phyloP scores from a whole-genome alignment of 805 yeast species.

The Limtongia smithiae region DNA sequence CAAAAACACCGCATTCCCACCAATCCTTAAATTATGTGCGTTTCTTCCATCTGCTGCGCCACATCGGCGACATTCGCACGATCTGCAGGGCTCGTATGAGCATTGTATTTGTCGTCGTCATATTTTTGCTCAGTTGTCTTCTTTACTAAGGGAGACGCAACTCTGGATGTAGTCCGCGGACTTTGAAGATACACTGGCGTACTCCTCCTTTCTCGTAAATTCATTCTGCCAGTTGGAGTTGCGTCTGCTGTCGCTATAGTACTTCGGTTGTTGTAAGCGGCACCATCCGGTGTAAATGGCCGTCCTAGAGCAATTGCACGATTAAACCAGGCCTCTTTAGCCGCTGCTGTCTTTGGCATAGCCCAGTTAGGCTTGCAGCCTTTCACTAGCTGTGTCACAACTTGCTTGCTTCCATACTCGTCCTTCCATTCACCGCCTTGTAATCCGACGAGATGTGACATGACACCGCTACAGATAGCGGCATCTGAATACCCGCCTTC shows the following conservation, averaged over 20 bases:
- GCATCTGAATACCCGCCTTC: slow-evolving; percentile 89
- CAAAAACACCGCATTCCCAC: no score
- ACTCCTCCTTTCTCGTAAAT: slow-evolving; percentile 10
- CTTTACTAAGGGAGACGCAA: slow-evolving; percentile 2
- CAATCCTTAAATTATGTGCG: no score
- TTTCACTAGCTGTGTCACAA: slow-evolving; percentile 14
- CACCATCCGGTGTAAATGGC: slow-evolving; percentile 31
- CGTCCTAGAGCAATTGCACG: slow-evolving; percentile 37
- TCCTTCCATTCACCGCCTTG: slow-evolving; percentile 36
- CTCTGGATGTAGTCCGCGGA: background rate
- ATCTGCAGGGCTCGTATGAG: no score
- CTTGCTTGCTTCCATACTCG: slow-evolving; percentile 8
- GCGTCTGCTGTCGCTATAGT: slow-evolving; percentile 1
- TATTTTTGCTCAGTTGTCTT: no score
- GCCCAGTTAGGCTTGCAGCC: slow-evolving; percentile 21
- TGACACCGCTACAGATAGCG: slow-evolving; percentile 73
- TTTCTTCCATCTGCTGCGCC: no score
- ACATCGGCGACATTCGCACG: no score
- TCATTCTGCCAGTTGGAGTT: slow-evolving; percentile 5
- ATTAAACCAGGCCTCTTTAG: slow-evolving; percentile 21
- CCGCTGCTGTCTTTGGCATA: slow-evolving; percentile 13
- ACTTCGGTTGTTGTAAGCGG: background rate
- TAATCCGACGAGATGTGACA: slow-evolving; percentile 72
- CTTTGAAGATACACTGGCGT: slow-evolving; percentile 7
- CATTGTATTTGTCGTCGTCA: no score